Evolutionary conservation across 1,139 yeast genomes (phyloP), one percentile per base, ranked within the genome.

Genomic region (Suhomyces coccinellae): DNA sequence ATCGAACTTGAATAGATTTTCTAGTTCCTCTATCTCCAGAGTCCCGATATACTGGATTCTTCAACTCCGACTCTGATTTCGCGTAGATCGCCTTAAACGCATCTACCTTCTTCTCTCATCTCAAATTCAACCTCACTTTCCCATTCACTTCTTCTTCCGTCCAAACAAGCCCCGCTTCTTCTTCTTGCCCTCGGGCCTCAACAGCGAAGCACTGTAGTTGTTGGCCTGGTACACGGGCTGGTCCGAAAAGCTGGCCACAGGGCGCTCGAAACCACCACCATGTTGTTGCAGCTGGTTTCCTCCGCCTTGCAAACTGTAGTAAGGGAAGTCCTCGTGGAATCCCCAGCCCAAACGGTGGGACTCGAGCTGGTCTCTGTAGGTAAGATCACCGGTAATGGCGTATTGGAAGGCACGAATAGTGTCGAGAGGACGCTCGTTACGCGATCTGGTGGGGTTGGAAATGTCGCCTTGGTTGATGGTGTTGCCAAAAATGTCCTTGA

Each of bases 361-460:
- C 65, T 91, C 97, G 61, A 89, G 76, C 58, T 87, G 90, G 48
- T 87, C 93, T 44, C 84, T 79, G 69, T 86, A 85, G 24, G 79
- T 66, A 45, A 77, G 71, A 63, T 91, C 97, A 37, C 97, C 97
- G 4, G 96, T 86, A 52, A 93, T 88, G 29, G 97, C 84, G 62
- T 85, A 93, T 70, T 93, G 98, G 66, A 93, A 93, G 6, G 87
- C 79, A 52, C 97, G 75, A 57, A 93, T 90, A 2, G 99, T 93
- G 66, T 95, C 99, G 60, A 93, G 70, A 4, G 99, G 99, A 55
- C 99, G 81, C 70, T 93, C 99, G 65, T 90, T 90, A 62, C 98
- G 79, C 14, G 87, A 69, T 59, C 99, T 79, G 12, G 97, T 85
- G 16, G 99, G 99, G 62, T 93, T 93, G 24, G 96, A 87, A 56